These are phyloP conservation scores for Collariella sp. DNA, from an alignment of 495 filamentous ascomycete genomes.

Conservation along the genomic window DNA sequence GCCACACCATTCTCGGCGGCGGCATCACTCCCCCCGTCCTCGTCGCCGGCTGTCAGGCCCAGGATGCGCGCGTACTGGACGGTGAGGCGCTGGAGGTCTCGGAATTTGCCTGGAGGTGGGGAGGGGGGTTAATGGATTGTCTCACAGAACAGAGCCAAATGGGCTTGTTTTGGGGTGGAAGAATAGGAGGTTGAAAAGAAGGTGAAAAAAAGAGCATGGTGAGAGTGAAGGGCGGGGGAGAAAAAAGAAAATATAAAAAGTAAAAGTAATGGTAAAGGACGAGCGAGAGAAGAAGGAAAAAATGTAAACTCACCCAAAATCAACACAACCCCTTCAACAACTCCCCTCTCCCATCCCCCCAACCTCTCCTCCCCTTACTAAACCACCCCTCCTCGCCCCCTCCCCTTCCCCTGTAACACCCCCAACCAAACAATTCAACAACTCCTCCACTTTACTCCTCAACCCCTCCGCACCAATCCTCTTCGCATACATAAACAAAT, in stretches of 20 bases:
- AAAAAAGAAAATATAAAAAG: too few relatives aligned
- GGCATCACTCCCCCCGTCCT: conserved; percentile 27
- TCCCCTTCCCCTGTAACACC: conserved; percentile 49
- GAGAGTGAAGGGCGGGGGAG: too few relatives aligned
- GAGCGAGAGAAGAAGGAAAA: too few relatives aligned
- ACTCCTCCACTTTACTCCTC: conserved; percentile 81
- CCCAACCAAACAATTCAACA: conserved; percentile 71
- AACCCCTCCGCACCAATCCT: conserved; percentile 84
- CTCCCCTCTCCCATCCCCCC: conserved; percentile 81
- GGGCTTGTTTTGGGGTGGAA: too few relatives aligned
- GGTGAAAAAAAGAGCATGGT: too few relatives aligned
- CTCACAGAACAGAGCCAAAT: too few relatives aligned
- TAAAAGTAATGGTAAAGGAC: too few relatives aligned
- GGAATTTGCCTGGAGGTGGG: conserved; percentile 87
- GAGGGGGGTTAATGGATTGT: too few relatives aligned
- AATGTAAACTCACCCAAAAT: conserved; percentile 68
- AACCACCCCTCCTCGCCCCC: conserved; percentile 46
- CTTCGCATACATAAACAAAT: conserved; percentile 93
- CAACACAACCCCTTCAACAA: conserved; percentile 79
- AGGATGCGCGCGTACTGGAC: conserved; percentile 80
- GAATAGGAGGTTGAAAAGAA: too few relatives aligned
- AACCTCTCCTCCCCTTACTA: conserved; percentile 57
- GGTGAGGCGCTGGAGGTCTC: conserved; percentile 81
- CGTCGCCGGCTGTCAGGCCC: conserved; percentile 52
- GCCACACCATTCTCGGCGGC: neutral